A percentile compares a stretch with the other conserved stretches of the same genome.
Evolutionary conservation across 2,329 filamentous ascomycete species (phyloP).

Genomic region (Alternaria hordeiaustralica): DNA sequence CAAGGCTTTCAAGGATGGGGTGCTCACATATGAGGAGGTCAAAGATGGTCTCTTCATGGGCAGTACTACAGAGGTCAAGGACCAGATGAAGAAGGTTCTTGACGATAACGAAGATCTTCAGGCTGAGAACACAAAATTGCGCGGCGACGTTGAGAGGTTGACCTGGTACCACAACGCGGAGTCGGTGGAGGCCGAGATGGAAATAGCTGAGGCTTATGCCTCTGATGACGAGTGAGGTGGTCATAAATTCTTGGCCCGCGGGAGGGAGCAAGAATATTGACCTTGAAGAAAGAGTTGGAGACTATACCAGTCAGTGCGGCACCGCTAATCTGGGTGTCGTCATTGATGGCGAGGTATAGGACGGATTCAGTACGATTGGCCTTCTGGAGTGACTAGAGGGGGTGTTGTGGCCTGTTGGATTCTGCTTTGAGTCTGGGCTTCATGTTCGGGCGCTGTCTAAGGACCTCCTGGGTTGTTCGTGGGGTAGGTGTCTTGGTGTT

Average conservation of each 20-base stretch:
- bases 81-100: neutral
- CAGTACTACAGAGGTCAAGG: neutral
- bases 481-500: neutral
- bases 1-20: neutral
- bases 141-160: neutral
- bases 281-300: neutral
- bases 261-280: neutral
- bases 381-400: neutral
- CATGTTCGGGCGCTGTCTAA: neutral
- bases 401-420: neutral
- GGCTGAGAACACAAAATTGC: neutral
- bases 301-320: neutral
- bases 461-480: neutral
- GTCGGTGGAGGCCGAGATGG: neutral
- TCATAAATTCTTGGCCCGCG: neutral
- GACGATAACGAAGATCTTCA: neutral
- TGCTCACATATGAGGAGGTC: neutral
- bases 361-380: neutral
- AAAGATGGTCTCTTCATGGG: neutral
- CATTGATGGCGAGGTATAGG: neutral
- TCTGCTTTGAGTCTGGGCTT: neutral
- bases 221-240: neutral
- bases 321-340: neutral
- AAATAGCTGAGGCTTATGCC: neutral
- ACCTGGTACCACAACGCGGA: neutral